Evolutionary conservation across 1,139 yeast genomes (phyloP).

Genomic region (Kodamaea sp.): DNA sequence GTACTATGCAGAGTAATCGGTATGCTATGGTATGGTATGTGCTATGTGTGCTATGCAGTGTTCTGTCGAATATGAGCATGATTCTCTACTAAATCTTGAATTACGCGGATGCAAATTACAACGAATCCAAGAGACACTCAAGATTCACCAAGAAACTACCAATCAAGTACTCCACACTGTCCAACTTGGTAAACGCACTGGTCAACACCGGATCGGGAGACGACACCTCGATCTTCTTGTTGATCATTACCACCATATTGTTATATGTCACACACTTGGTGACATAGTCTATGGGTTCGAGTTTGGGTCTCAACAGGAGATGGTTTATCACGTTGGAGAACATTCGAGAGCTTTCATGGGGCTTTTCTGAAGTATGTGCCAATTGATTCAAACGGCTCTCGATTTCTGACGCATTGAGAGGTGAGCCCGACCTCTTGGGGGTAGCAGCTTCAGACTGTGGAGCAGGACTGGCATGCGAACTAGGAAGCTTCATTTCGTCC

Average conservation of each 20-base stretch:
- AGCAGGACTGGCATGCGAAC: slow-evolving; percentile 13
- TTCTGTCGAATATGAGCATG: no score
- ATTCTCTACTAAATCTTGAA: no score
- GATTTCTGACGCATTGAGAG: slow-evolving; percentile 22
- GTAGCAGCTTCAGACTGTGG: slow-evolving; percentile 7
- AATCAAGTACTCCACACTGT: slow-evolving; percentile 42
- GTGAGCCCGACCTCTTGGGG: slow-evolving; percentile 10
- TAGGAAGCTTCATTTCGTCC: slow-evolving; percentile 42
- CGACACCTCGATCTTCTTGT: slow-evolving; percentile 44
- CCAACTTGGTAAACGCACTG: slow-evolving; percentile 47
- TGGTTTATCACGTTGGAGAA: slow-evolving; percentile 30
- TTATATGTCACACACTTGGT: slow-evolving; percentile 47
- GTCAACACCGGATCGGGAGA: slow-evolving; percentile 47
- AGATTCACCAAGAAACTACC: slow-evolving; percentile 21
- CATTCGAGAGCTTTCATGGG: slow-evolving; percentile 10
- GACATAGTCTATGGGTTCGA: slow-evolving; percentile 43
- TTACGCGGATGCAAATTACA: neutral
- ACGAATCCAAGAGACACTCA: slow-evolving; percentile 9
- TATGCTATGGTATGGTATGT: no score
- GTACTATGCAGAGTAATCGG: no score
- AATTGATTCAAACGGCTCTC: slow-evolving; percentile 19
- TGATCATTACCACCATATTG: slow-evolving; percentile 43
- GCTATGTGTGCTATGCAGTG: no score
- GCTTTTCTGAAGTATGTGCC: slow-evolving; percentile 6
- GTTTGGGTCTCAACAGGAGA: slow-evolving; percentile 33